Evolutionary conservation across 1,139 yeast species (phyloP).

Genomic region (Cylindricascospora bacillispora): DNA sequence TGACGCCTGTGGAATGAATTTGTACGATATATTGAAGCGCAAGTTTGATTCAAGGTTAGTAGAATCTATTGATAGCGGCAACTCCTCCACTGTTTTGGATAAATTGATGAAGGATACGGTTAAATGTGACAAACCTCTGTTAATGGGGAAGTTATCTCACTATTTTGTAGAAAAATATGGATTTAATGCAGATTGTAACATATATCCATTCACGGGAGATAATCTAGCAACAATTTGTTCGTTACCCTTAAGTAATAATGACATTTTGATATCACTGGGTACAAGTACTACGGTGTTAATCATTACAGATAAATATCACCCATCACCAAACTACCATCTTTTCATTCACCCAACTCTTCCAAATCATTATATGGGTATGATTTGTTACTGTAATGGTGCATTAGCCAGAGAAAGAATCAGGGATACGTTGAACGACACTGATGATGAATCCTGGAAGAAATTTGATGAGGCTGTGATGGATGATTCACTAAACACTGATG

Average conservation of each 20-base stretch:
- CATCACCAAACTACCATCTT: constrained; percentile 73
- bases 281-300: constrained; percentile 81
- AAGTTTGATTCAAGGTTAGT: constrained; percentile 43
- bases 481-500: constrained; percentile 21
- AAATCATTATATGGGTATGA: constrained; percentile 82
- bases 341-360: constrained; percentile 78
- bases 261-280: constrained; percentile 71
- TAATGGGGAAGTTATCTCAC: constrained; percentile 36
- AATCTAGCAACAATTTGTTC: constrained; percentile 82
- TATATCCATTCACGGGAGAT: constrained; percentile 77
- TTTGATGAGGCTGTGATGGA: constrained; percentile 43
- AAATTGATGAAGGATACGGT: constrained; percentile 10
- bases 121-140: constrained; percentile 23
- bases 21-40: constrained; percentile 51
- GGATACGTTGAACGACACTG: constrained; percentile 41
- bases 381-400: constrained; percentile 86
- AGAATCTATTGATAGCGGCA: constrained; percentile 20
- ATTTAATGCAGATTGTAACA: constrained; percentile 38
- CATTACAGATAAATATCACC: constrained; percentile 64
- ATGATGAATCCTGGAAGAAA: constrained; percentile 41
- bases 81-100: constrained; percentile 12
- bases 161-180: constrained; percentile 61
- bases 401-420: constrained; percentile 72
- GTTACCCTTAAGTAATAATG: constrained; percentile 63
- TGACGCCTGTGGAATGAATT: constrained; percentile 87